Percentiles rank a stretch among this genome's conserved stretches.
Evolutionary conservation across 2,329 filamentous ascomycete genomes (phyloP).

Genomic region (Verticillium isaacii): DNA sequence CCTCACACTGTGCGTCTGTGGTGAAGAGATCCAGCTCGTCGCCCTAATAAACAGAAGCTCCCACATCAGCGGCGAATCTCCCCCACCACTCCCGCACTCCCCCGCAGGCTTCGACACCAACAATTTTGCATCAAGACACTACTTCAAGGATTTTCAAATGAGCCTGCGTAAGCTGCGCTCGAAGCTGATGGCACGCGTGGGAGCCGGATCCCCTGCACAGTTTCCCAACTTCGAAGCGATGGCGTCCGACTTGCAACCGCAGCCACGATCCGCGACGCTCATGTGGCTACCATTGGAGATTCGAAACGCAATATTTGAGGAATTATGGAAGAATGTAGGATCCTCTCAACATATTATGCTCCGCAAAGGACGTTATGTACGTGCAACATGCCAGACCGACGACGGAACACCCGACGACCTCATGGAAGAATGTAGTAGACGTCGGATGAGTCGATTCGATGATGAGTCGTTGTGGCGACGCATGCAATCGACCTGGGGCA

Average conservation of each 20-base stretch:
- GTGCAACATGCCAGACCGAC: not conserved
- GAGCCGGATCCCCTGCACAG: not conserved
- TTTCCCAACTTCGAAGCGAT: not conserved
- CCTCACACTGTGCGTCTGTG: no score
- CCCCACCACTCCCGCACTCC: no score
- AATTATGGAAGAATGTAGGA: not conserved
- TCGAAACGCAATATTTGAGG: not conserved
- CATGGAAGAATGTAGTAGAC: not conserved
- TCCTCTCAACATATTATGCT: not conserved
- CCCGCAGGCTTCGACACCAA: no score
- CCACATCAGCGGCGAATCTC: no score
- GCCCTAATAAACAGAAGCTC: no score
- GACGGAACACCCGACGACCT: not conserved
- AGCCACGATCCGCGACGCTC: not conserved
- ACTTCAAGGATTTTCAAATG: not conserved
- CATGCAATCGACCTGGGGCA: not conserved
- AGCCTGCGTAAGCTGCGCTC: not conserved
- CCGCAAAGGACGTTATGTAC: not conserved
- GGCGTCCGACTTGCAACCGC: not conserved
- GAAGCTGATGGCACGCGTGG: not conserved
- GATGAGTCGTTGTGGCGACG: not conserved
- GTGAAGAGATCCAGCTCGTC: no score
- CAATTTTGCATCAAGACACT: no score
- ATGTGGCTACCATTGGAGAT: not conserved
- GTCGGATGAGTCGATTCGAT: not conserved